Percentiles rank a stretch among this genome's conserved stretches.
These are phyloP conservation scores for Fusarium humuli DNA, from an alignment of 2,329 filamentous ascomycete species.

Conservation along the genomic window DNA sequence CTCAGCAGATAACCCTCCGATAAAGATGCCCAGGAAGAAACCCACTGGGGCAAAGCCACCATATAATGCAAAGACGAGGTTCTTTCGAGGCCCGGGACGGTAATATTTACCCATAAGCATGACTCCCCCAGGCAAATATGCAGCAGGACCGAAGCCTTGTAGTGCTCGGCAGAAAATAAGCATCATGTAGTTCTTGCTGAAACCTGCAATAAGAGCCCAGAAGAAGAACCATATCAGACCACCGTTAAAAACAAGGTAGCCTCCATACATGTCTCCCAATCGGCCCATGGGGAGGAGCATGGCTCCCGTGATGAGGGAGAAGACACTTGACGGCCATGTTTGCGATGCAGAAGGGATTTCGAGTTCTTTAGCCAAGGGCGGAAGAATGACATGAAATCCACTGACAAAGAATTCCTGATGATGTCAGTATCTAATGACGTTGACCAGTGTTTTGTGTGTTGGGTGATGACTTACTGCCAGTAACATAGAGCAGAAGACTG, in stretches of 20 bases:
- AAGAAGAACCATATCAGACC: conserved; percentile 73
- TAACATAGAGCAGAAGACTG: conserved; percentile 44
- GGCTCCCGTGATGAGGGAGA: conserved; percentile 67
- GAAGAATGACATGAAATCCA: conserved; percentile 64
- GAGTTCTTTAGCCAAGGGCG: conserved; percentile 70
- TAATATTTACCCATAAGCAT: conserved; percentile 77
- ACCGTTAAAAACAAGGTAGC: conserved; percentile 68
- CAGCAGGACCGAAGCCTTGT: conserved; percentile 78
- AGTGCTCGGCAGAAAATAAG: conserved; percentile 79
- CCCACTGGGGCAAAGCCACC: conserved; percentile 68
- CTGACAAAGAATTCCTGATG: conserved; percentile 46
- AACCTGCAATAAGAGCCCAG: conserved; percentile 78
- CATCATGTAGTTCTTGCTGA: conserved; percentile 75
- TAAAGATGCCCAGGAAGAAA: conserved; percentile 74
- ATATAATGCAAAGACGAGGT: conserved; percentile 71
- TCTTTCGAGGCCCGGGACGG: conserved; percentile 77
- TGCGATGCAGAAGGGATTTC: conserved; percentile 70
- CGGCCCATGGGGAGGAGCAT: conserved; percentile 74
- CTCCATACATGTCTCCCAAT: conserved; percentile 72
- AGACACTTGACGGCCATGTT: conserved; percentile 74
- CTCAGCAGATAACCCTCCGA: conserved; percentile 71
- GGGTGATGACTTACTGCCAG: conserved; percentile 35
- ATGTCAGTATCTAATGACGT: conserved; percentile 1
- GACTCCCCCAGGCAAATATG: conserved; percentile 77
- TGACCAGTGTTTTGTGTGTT: background rate